Percentiles rank a stretch among this genome's conserved stretches.
Evolutionary conservation across 148 eudicot species (phyloP).

Genomic region (Heliamphora exappendiculata): DNA sequence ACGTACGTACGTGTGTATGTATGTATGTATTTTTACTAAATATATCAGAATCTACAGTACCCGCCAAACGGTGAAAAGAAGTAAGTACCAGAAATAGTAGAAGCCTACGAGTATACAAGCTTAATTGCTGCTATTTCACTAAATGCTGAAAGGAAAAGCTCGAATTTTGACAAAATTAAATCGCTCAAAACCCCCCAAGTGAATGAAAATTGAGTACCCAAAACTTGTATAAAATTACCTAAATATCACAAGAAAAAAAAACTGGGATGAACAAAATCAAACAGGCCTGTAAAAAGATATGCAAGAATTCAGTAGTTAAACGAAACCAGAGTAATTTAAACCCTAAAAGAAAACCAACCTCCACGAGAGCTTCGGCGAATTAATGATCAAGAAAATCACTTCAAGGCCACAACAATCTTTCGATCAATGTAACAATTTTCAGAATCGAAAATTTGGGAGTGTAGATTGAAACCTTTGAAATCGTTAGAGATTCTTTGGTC

Average conservation of each 20-base stretch:
- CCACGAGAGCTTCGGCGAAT: background rate
- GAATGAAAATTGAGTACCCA: background rate
- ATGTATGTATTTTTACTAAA: background rate
- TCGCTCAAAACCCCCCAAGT: background rate
- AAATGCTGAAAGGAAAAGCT: background rate
- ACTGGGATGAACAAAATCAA: background rate
- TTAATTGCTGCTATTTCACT: background rate
- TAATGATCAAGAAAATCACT: background rate
- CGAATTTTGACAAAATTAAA: background rate
- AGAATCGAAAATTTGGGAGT: background rate
- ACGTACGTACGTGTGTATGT: background rate
- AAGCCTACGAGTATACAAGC: background rate
- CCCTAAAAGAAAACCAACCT: background rate
- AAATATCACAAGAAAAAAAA: background rate
- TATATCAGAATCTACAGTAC: background rate
- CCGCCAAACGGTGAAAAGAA: background rate
- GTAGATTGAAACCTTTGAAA: conserved; percentile 9
- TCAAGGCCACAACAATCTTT: background rate
- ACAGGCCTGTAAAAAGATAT: background rate
- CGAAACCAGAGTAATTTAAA: background rate
- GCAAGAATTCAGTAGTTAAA: background rate
- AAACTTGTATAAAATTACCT: background rate
- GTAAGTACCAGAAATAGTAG: background rate
- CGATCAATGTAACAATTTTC: background rate
- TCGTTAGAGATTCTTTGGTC: background rate